Percentiles rank a stretch among this genome's conserved stretches.
Evolutionary conservation across 2,329 filamentous ascomycete species (phyloP).

Genomic region (Neofusicoccum ribis): DNA sequence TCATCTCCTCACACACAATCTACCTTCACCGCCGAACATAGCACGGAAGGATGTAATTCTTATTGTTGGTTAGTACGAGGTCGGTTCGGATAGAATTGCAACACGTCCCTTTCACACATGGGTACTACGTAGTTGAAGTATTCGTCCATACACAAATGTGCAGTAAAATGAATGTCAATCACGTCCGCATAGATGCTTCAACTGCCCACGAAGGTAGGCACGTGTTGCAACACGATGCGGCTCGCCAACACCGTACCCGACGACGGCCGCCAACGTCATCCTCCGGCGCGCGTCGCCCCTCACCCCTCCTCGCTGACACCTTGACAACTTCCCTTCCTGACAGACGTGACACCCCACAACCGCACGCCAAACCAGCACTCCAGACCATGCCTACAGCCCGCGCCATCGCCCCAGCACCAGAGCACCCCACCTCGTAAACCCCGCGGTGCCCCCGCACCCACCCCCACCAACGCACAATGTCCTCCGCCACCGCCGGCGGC

Average conservation of each 20-base stretch:
- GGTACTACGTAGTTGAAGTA: too few relatives aligned
- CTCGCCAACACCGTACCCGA: neutral
- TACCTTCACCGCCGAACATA: neutral
- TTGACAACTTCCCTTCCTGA: too few relatives aligned
- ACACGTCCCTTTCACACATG: too few relatives aligned
- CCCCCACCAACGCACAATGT: neutral
- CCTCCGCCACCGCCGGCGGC: neutral
- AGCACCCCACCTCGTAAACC: neutral
- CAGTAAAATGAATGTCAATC: too few relatives aligned
- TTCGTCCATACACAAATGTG: too few relatives aligned
- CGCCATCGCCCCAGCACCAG: neutral
- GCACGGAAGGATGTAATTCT: too few relatives aligned
- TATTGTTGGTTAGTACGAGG: too few relatives aligned
- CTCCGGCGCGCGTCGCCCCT: neutral
- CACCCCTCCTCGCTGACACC: too few relatives aligned
- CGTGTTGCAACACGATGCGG: neutral
- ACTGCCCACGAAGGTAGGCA: too few relatives aligned
- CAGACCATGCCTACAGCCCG: neutral
- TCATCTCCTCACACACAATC: too few relatives aligned
- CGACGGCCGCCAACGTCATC: neutral
- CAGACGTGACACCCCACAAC: neutral
- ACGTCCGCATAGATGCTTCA: too few relatives aligned
- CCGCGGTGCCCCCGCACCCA: neutral
- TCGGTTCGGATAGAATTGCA: too few relatives aligned
- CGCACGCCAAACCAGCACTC: neutral